A percentile compares a stretch with the other conserved stretches of the same genome.
phyloP scores from a whole-genome alignment of 179 eudicot species.

The Actinidia polygama region DNA sequence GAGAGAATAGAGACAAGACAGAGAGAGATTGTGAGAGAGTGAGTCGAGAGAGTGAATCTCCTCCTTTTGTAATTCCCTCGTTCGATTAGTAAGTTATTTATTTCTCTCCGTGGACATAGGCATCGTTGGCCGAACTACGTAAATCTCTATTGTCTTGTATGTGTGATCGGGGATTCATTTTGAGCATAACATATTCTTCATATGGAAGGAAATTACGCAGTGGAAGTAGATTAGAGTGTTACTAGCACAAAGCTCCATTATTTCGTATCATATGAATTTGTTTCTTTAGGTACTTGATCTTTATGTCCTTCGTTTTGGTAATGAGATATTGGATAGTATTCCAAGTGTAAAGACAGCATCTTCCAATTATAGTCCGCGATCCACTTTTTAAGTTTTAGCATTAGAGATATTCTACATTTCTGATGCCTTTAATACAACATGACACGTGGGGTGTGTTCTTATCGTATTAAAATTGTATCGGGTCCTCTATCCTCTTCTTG shows the following conservation, averaged over 20 bases:
- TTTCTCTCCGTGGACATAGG: too few species aligned
- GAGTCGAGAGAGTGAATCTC: too few species aligned
- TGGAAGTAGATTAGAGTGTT: conserved; percentile 1
- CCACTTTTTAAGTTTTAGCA: too few species aligned
- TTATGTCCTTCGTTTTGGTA: neutral
- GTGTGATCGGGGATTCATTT: too few species aligned
- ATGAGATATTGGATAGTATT: neutral
- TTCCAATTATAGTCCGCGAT: neutral
- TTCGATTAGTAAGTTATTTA: too few species aligned
- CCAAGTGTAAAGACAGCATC: neutral
- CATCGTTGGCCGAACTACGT: too few species aligned
- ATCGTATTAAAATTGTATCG: neutral
- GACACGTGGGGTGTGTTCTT: neutral
- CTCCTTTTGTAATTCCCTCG: too few species aligned
- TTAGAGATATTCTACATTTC: neutral
- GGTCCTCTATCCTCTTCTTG: neutral
- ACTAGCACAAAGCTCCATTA: neutral
- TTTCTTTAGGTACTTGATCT: neutral
- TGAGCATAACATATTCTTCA: too few species aligned
- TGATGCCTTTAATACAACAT: neutral
- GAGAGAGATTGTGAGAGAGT: too few species aligned
- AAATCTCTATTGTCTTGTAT: too few species aligned
- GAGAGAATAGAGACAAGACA: too few species aligned
- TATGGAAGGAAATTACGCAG: too few species aligned
- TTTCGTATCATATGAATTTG: neutral